Evolutionary conservation across 2,329 filamentous ascomycete species (phyloP).

Genomic region (Elsinoe perseae): DNA sequence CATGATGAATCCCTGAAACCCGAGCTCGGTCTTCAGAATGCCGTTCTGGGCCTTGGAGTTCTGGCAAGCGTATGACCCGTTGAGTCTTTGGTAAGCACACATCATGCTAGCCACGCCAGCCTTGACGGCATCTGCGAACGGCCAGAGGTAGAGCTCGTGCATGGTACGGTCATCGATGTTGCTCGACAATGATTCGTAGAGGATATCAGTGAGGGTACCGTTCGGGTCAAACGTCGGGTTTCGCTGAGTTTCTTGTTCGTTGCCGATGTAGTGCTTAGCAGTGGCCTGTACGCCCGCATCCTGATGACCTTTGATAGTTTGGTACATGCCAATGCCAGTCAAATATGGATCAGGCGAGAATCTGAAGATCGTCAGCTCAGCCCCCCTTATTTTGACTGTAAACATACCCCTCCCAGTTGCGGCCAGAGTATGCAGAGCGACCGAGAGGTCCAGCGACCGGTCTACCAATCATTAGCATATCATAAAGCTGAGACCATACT

Average conservation of each 20-base stretch:
- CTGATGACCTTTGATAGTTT: conserved; percentile 51
- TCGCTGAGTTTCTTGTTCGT: conserved; percentile 20
- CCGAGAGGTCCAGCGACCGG: conserved; percentile 58
- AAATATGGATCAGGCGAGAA: conserved; percentile 66
- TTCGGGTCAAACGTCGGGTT: conserved; percentile 15
- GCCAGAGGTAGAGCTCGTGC: conserved; percentile 27
- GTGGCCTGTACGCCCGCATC: conserved; percentile 48
- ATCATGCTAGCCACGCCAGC: conserved; percentile 23
- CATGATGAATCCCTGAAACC: conserved; percentile 63
- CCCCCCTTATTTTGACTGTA: no score
- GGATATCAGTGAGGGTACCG: background rate
- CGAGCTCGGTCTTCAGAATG: conserved; percentile 63
- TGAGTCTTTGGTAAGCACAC: conserved; percentile 46
- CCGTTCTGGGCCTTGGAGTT: conserved; percentile 61
- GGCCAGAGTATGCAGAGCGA: conserved; percentile 62
- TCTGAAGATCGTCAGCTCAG: no score
- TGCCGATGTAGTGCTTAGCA: conserved; percentile 30
- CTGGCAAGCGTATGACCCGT: conserved; percentile 53
- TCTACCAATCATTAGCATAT: background rate
- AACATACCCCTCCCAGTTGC: conserved; percentile 59
- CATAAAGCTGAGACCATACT: background rate
- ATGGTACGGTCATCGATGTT: conserved; percentile 24
- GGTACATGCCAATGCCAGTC: conserved; percentile 44
- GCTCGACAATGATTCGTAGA: conserved; percentile 24
- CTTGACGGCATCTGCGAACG: conserved; percentile 28